A percentile compares a stretch with the other conserved stretches of the same genome.
Conservation (phyloP, 192 early-diverging fungal genomes). For the Tieghemiomyces parasiticus region DNA sequence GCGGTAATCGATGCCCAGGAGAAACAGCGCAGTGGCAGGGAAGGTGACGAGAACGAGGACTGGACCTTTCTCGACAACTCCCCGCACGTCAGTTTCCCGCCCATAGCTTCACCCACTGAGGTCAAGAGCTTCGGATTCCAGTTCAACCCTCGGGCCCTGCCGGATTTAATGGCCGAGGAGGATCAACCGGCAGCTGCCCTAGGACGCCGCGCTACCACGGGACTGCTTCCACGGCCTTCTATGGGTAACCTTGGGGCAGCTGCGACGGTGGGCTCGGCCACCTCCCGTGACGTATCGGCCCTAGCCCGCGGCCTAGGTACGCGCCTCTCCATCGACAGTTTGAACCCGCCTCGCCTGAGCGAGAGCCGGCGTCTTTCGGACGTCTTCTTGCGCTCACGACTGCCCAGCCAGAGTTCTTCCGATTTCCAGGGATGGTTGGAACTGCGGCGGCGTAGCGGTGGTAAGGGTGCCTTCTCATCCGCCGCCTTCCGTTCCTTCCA, state of each 20-base stretch:
- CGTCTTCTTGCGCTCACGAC: neutral
- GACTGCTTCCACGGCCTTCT: neutral
- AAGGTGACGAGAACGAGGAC: neutral
- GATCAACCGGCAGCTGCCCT: too few species aligned
- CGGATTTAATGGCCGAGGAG: too few species aligned
- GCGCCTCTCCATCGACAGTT: neutral
- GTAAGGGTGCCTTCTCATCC: conserved; percentile 1
- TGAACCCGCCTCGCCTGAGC: neutral
- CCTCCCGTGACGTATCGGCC: too few species aligned
- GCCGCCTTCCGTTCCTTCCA: conserved; percentile 1
- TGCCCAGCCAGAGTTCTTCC: neutral
- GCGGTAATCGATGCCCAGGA: too few species aligned
- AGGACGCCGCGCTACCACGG: conserved; percentile 1
- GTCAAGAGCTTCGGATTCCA: neutral
- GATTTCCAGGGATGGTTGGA: conserved; percentile 6
- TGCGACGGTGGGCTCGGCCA: too few species aligned
- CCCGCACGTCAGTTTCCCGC: neutral
- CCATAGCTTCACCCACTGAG: neutral
- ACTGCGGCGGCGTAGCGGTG: conserved; percentile 7
- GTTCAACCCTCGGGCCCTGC: too few species aligned
- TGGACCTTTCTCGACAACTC: conserved; percentile 10
- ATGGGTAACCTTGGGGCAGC: too few species aligned
- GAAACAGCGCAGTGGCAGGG: too few species aligned
- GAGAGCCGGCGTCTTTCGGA: neutral
- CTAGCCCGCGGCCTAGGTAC: too few species aligned